These are phyloP conservation scores for Xerocomus amazonicus DNA, from an alignment of 1,284 basidiomycete genomes.

Conservation along the genomic window DNA sequence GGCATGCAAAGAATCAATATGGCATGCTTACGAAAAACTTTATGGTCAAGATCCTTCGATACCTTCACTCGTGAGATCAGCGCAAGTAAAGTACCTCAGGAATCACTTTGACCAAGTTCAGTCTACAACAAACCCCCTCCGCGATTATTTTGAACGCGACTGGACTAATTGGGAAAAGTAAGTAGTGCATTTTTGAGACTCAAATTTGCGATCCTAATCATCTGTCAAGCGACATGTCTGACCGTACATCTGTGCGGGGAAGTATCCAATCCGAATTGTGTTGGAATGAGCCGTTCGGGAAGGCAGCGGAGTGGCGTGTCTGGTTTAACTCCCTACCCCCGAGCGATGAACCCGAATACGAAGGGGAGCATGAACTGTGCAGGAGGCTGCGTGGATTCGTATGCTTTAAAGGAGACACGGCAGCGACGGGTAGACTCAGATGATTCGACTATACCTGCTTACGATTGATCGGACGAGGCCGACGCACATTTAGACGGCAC, in stretches of 20 bases:
- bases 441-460: slow-evolving; percentile 13
- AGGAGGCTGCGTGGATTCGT: slow-evolving; percentile 40
- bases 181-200: slow-evolving; percentile 19
- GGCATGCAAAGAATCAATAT: slow-evolving; percentile 68
- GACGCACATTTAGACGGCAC: slow-evolving; percentile 20
- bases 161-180: slow-evolving; percentile 72
- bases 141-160: slow-evolving; percentile 60
- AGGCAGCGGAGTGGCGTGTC: slow-evolving; percentile 49
- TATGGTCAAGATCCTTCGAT: slow-evolving; percentile 39
- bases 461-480: slow-evolving; percentile 18
- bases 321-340: slow-evolving; percentile 43
- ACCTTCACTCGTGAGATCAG: slow-evolving; percentile 33
- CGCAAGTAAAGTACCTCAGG: slow-evolving; percentile 30
- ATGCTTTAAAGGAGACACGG: slow-evolving; percentile 32
- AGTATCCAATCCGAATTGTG: slow-evolving; percentile 43
- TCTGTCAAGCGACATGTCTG: slow-evolving; percentile 61
- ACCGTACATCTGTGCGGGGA: slow-evolving; percentile 61
- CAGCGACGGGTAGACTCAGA: slow-evolving; percentile 3
- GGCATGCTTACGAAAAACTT: slow-evolving; percentile 54
- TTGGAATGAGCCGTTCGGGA: slow-evolving; percentile 51
- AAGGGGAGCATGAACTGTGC: slow-evolving; percentile 28
- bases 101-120: slow-evolving; percentile 26
- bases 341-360: slow-evolving; percentile 19
- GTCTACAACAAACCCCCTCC: slow-evolving; percentile 36
- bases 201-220: slow-evolving; percentile 3